Conservation (phyloP, 2,329 filamentous ascomycete species). For the Fusarium annulatum region DNA sequence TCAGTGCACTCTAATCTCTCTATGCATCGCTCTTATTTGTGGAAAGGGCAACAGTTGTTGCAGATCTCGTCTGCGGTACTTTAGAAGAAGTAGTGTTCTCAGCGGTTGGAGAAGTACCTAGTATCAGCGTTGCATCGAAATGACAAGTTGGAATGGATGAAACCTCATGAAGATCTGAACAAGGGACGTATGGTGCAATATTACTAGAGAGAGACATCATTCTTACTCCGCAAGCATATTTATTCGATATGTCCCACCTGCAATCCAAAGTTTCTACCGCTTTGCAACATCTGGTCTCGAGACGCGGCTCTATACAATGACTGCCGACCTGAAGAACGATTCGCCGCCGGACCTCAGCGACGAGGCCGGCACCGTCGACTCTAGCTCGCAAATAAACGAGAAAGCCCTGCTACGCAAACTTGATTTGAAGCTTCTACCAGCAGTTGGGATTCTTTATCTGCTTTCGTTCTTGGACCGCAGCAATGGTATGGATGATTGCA, state of each 20-base stretch:
- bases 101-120: neutral
- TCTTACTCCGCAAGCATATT: neutral
- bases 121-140: neutral
- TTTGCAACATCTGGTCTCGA: neutral
- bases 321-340: slow-evolving; percentile 2
- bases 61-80: neutral
- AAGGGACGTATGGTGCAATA: slow-evolving; percentile 32
- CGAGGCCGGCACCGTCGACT: slow-evolving; percentile 16
- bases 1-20: neutral
- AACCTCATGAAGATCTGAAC: neutral
- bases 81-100: rapidly evolving
- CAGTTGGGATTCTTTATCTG: slow-evolving; percentile 65
- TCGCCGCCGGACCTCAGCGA: slow-evolving; percentile 35
- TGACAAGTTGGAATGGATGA: slow-evolving; percentile 5
- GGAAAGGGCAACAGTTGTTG: neutral
- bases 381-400: slow-evolving; percentile 58
- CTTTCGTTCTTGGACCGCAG: slow-evolving; percentile 68
- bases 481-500: slow-evolving; percentile 58
- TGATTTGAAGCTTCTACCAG: slow-evolving; percentile 63
- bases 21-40: neutral
- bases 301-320: neutral
- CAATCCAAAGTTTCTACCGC: too few relatives aligned
- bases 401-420: slow-evolving; percentile 67
- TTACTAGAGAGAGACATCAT: neutral
- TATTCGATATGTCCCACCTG: rapidly evolving